Percentiles rank a stretch among this genome's conserved stretches.
Evolutionary conservation across 805 yeast species (phyloP).

Genomic region (Candida chilensis): DNA sequence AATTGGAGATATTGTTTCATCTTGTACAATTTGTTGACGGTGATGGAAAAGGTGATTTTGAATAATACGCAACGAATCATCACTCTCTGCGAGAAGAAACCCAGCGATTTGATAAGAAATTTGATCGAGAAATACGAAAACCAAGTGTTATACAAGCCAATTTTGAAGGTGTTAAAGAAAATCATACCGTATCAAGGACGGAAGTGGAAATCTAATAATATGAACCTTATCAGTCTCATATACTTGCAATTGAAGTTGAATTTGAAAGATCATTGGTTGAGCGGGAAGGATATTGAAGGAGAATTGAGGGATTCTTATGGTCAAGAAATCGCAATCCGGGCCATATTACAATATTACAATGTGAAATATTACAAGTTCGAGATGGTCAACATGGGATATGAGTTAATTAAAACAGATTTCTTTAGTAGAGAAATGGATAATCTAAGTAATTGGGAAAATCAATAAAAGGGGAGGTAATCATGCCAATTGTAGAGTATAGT

Average conservation of each 20-base stretch:
- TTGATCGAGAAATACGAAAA: slow-evolving; percentile 51
- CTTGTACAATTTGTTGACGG: slow-evolving; percentile 40
- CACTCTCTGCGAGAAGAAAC: slow-evolving; percentile 50
- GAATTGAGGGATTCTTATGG: slow-evolving; percentile 73
- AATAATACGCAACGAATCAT: slow-evolving; percentile 70
- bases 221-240: slow-evolving; percentile 87
- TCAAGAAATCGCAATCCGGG: slow-evolving; percentile 78
- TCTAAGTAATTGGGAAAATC: slow-evolving; percentile 3
- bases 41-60: slow-evolving; percentile 49
- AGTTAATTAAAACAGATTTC: slow-evolving; percentile 24
- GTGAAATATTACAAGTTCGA: slow-evolving; percentile 42
- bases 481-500: too few species aligned
- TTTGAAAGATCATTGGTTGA: slow-evolving; percentile 80
- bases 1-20: slow-evolving; percentile 37
- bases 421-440: slow-evolving; percentile 29
- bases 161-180: slow-evolving; percentile 65
- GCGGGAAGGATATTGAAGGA: slow-evolving; percentile 68
- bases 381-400: slow-evolving; percentile 52
- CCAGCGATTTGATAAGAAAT: slow-evolving; percentile 53
- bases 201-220: slow-evolving; percentile 87
- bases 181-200: slow-evolving; percentile 87
- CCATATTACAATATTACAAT: slow-evolving; percentile 71
- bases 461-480: too few species aligned
- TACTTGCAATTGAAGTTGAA: slow-evolving; percentile 67
- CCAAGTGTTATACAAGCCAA: slow-evolving; percentile 53